These are phyloP conservation scores for Fusarium napiforme DNA, from an alignment of 2,329 filamentous ascomycete genomes.

Conservation along the genomic window DNA sequence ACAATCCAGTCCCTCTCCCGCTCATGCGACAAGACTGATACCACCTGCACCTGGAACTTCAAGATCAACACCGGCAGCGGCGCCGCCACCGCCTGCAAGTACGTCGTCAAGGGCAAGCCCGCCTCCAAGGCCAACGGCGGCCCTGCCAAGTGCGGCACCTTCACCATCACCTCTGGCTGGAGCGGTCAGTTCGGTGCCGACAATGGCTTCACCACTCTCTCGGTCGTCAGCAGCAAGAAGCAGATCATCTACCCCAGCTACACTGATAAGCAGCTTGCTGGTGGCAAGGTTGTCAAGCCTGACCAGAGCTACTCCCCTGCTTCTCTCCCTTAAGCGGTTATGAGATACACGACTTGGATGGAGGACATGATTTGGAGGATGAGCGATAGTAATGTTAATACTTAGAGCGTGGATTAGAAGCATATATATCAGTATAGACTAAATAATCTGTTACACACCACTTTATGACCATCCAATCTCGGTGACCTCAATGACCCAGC, in stretches of 20 bases:
- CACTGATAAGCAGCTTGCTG: constrained; percentile 59
- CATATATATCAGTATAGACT: constrained; percentile 6
- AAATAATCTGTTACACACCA: background rate
- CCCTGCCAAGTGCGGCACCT: constrained; percentile 58
- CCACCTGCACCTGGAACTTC: constrained; percentile 58
- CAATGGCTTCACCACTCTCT: constrained; percentile 64
- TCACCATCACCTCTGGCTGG: constrained; percentile 64
- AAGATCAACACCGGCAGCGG: constrained; percentile 57
- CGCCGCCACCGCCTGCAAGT: constrained; percentile 45
- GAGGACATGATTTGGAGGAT: background rate
- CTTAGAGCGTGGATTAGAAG: background rate
- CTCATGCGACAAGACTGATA: constrained; percentile 52
- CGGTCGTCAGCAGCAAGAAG: constrained; percentile 55
- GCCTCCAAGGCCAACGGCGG: constrained; percentile 53
- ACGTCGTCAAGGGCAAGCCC: constrained; percentile 46
- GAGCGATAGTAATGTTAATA: constrained; percentile 2
- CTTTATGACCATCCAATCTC: fast-evolving
- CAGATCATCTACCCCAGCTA: constrained; percentile 64
- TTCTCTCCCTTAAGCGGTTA: constrained; percentile 25
- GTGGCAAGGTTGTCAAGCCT: constrained; percentile 58
- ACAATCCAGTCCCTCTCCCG: constrained; percentile 54
- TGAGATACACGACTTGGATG: background rate
- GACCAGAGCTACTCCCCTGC: constrained; percentile 58
- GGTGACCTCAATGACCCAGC: background rate
- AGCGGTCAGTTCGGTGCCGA: constrained; percentile 63